A percentile compares a stretch with the other conserved stretches of the same genome.
These are phyloP conservation scores for Plasmopara viticola DNA, from an alignment of 352 stramenopile species.

Conservation along the genomic window DNA sequence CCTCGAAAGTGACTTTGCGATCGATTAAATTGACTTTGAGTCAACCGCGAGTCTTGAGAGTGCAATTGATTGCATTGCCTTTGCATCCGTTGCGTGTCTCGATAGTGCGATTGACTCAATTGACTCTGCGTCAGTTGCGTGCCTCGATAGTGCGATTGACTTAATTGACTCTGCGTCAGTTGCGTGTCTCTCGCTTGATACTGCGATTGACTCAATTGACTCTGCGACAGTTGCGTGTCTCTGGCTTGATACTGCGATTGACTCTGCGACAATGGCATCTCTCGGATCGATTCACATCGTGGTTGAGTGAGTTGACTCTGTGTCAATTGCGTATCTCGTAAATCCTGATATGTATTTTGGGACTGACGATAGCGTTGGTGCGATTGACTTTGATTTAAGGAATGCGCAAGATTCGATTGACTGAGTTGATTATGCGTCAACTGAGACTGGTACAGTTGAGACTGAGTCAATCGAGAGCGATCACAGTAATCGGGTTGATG, in stretches of 20 bases:
- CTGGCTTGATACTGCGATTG: too few relatives aligned
- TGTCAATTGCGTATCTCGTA: constrained; percentile 6
- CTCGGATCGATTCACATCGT: too few relatives aligned
- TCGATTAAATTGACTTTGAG: constrained; percentile 8
- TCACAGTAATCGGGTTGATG: constrained; percentile 12
- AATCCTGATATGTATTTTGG: constrained; percentile 2
- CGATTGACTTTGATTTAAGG: constrained; percentile 10
- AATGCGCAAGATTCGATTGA: constrained; percentile 12
- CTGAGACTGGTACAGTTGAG: constrained; percentile 8
- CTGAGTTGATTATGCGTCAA: constrained; percentile 6
- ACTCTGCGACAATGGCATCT: too few relatives aligned
- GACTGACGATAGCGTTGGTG: constrained; percentile 6
- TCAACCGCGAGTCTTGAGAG: constrained; percentile 7
- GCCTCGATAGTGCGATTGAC: constrained; percentile 4
- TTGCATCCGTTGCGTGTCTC: constrained; percentile 8
- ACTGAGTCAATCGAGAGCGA: constrained; percentile 21
- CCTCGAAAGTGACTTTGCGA: background rate
- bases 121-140: constrained; percentile 14
- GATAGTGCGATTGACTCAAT: constrained; percentile 10
- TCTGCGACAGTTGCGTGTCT: too few relatives aligned
- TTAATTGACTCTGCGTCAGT: background rate
- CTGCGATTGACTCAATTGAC: too few relatives aligned
- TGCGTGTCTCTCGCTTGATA: too few relatives aligned
- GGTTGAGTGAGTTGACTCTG: constrained; percentile 2
- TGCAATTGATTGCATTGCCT: constrained; percentile 5